phyloP scores from a whole-genome alignment of 192 early-diverging fungal species.

The Coemansia sp. region DNA sequence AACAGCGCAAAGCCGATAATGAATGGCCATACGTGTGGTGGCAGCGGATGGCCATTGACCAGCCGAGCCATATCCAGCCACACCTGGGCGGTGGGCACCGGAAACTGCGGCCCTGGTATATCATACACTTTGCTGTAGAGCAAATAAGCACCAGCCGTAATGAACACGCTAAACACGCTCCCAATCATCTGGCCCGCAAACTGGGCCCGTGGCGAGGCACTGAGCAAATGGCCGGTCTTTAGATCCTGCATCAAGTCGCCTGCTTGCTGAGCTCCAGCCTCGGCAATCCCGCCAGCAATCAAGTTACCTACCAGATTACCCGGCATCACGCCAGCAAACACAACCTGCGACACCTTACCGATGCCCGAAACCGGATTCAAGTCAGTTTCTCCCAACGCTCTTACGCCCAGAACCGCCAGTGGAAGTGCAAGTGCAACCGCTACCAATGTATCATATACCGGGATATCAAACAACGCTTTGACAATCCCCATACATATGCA shows the following conservation, averaged over 20 bases:
- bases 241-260: constrained; percentile 80
- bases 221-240: constrained; percentile 81
- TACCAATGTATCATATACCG: constrained; percentile 63
- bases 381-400: constrained; percentile 81
- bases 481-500: constrained; percentile 63
- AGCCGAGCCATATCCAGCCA: constrained; percentile 77
- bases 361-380: constrained; percentile 80
- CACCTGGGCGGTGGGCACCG: constrained; percentile 71
- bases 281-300: constrained; percentile 75
- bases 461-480: constrained; percentile 66
- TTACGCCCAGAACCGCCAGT: constrained; percentile 73
- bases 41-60: constrained; percentile 71
- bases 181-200: constrained; percentile 83
- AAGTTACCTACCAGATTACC: constrained; percentile 71
- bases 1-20: constrained; percentile 56
- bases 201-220: constrained; percentile 79
- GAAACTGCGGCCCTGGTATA: constrained; percentile 68
- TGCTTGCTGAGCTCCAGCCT: constrained; percentile 68
- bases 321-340: constrained; percentile 75
- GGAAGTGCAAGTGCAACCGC: constrained; percentile 71
- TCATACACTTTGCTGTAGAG: constrained; percentile 68
- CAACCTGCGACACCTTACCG: constrained; percentile 80
- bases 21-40: constrained; percentile 62
- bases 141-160: constrained; percentile 67
- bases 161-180: constrained; percentile 67